Base-by-base conservation (phyloP, 805 yeast species). In the Ogataea pignaliae region DNA sequence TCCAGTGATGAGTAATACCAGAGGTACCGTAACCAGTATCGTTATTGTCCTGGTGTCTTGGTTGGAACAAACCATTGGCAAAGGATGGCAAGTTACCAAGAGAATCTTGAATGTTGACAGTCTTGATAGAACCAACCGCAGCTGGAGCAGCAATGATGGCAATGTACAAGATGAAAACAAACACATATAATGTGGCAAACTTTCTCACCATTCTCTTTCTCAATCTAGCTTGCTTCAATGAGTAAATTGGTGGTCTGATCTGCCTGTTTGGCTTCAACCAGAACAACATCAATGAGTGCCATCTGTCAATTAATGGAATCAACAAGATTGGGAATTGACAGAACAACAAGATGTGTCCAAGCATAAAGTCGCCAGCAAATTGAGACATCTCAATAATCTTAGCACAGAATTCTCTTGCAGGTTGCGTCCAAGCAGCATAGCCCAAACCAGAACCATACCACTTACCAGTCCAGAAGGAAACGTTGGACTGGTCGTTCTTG, bases 381-480 rank as follows among this genome's bases (percentile, higher is more conserved):
- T 89, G 91, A 42, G 96, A 88, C 75, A 87, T 69, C 72, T 93
- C 99, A 57, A 91, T 87, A 51, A 84, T 77, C 79, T 93, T 93
- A 55, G 97, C 97, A 60, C 81, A 76, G 62, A 88, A 88, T 73
- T 93, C 99, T 76, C 99, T 88, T 42, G 86, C 63, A 50, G 99
- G 99, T 73, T 91, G 98, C 30, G 98, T 83, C 76, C 86, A 79
- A 16, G 97, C 96, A 78, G 84, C 81, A 80, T 83, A 81, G 47
- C 98, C 99, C 68, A 91, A 71, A 61, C 96, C 93, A 48, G 87
- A 75, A 47, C 95, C 93, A 67, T 90, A 89, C 99, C 99, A 93
- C 70, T 89, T 90, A 77, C 99, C 99, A 46, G 96, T 87, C 99
- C 99, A 93, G 95, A 95, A 93, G 28, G 99, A 98, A 57, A 95